Evolutionary conservation across 2,329 filamentous ascomycete species (phyloP).

Genomic region (Thermoascus crustaceus): DNA sequence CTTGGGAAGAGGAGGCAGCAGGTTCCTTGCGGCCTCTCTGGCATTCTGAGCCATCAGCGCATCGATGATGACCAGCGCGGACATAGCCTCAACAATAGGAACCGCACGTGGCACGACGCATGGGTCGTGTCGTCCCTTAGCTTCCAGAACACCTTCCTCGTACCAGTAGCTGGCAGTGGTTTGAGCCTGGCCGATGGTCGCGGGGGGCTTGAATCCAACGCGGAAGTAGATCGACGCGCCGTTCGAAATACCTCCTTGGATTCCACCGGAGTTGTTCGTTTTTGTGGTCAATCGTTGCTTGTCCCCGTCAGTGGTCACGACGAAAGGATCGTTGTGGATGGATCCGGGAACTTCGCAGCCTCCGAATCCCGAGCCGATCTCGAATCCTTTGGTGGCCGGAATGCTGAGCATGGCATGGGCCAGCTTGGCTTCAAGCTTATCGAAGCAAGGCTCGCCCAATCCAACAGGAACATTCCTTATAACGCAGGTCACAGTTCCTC

Average conservation of each 20-base stretch:
- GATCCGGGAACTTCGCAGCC: conserved; percentile 81
- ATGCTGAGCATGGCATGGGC: conserved; percentile 93
- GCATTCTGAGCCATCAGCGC: conserved; percentile 74
- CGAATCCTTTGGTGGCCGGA: conserved; percentile 90
- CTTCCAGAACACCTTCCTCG: conserved; percentile 67
- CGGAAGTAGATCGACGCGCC: conserved; percentile 91
- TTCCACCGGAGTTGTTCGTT: conserved; percentile 91
- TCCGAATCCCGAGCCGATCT: conserved; percentile 86
- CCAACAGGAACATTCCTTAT: conserved; percentile 78
- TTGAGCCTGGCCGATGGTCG: conserved; percentile 87
- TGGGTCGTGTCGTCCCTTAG: conserved; percentile 90
- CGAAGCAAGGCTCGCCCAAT: conserved; percentile 87
- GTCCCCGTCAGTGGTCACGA: conserved; percentile 44
- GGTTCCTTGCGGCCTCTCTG: conserved; percentile 41
- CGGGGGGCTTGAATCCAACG: conserved; percentile 88
- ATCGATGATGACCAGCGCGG: conserved; percentile 78
- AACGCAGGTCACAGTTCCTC: conserved; percentile 89
- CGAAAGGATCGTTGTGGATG: conserved; percentile 85
- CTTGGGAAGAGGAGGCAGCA: conserved; percentile 36
- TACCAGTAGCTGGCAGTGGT: conserved; percentile 73
- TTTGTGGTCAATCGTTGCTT: conserved; percentile 64
- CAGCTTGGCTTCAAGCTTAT: conserved; percentile 87
- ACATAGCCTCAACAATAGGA: conserved; percentile 70
- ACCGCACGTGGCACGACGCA: conserved; percentile 85
- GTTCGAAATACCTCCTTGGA: conserved; percentile 93